phyloP scores from a whole-genome alignment of 2,329 filamentous ascomycete genomes.

The Corniculantispora saksenae region DNA sequence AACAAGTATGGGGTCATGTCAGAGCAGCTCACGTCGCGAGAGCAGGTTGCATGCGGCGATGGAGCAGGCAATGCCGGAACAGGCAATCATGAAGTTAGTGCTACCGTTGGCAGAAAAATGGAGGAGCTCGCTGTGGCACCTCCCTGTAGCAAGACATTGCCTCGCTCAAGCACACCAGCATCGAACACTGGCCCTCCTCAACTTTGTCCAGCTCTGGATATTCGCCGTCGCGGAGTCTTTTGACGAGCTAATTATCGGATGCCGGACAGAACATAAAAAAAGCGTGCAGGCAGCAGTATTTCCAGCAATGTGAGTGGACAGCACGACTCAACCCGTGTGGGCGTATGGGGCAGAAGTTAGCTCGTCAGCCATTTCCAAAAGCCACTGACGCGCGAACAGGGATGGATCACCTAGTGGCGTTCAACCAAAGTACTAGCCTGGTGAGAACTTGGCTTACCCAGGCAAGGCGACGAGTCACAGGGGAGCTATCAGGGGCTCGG shows the following conservation, averaged over 20 bases:
- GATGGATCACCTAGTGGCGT: background rate
- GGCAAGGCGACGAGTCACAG: background rate
- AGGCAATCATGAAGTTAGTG: background rate
- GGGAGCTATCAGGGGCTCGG: background rate
- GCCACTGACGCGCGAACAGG: conserved; percentile 10
- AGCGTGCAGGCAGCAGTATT: conserved; percentile 17
- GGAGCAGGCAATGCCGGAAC: background rate
- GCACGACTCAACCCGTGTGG: background rate
- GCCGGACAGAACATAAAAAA: background rate
- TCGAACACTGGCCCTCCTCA: too few species aligned
- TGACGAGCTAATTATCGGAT: conserved; percentile 3
- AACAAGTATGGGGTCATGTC: too few species aligned
- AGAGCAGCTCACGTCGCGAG: background rate
- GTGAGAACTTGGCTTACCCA: background rate
- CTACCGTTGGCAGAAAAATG: background rate
- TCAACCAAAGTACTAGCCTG: background rate
- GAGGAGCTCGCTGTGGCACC: background rate
- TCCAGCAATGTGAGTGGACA: conserved; percentile 6
- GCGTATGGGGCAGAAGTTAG: background rate
- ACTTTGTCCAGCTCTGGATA: too few species aligned
- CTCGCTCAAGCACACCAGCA: too few species aligned
- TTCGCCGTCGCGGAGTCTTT: too few species aligned
- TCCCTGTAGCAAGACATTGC: too few species aligned
- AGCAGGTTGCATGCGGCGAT: background rate
- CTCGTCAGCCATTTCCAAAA: background rate